Conservation (phyloP, 2,329 filamentous ascomycete species). For the Aspergillus novoparasiticus region DNA sequence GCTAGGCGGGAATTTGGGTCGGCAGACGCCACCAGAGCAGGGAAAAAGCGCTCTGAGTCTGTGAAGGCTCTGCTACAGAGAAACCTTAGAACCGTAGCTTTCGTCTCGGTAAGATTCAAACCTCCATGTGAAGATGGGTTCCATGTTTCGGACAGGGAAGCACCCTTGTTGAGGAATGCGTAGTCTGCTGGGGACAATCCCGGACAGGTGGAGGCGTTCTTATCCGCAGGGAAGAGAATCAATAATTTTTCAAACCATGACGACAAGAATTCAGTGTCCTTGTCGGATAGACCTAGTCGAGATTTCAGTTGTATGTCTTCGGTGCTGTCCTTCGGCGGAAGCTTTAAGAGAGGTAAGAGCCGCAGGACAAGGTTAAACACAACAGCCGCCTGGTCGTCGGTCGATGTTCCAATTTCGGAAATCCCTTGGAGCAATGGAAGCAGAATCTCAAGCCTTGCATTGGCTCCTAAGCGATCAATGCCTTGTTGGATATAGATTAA, state of each 20-base stretch:
- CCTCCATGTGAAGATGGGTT: slow-evolving; percentile 62
- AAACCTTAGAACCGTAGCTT: slow-evolving; percentile 69
- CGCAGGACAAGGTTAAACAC: slow-evolving; percentile 84
- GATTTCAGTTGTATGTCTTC: slow-evolving; percentile 72
- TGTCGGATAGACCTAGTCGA: slow-evolving; percentile 66
- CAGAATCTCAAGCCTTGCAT: slow-evolving; percentile 72
- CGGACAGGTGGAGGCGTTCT: slow-evolving; percentile 51
- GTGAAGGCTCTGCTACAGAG: slow-evolving; percentile 83
- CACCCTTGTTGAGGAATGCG: slow-evolving; percentile 68
- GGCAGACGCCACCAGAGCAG: slow-evolving; percentile 79
- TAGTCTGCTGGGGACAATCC: slow-evolving; percentile 69
- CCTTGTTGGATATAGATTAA: slow-evolving; percentile 88
- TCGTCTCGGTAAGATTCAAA: slow-evolving; percentile 69
- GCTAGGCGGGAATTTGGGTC: slow-evolving; percentile 80
- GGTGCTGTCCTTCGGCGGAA: slow-evolving; percentile 76
- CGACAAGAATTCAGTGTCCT: slow-evolving; percentile 74
- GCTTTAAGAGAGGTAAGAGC: slow-evolving; percentile 64
- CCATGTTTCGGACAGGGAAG: slow-evolving; percentile 55
- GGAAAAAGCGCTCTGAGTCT: slow-evolving; percentile 79
- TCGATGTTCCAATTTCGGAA: slow-evolving; percentile 57
- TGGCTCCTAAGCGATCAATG: slow-evolving; percentile 60
- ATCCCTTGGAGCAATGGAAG: slow-evolving; percentile 70
- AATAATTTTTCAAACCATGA: slow-evolving; percentile 77
- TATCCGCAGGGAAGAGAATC: slow-evolving; percentile 60
- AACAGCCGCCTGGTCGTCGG: slow-evolving; percentile 59